Base-by-base conservation (phyloP, 2,329 filamentous ascomycete species). In the Diaporthe vexans region DNA sequence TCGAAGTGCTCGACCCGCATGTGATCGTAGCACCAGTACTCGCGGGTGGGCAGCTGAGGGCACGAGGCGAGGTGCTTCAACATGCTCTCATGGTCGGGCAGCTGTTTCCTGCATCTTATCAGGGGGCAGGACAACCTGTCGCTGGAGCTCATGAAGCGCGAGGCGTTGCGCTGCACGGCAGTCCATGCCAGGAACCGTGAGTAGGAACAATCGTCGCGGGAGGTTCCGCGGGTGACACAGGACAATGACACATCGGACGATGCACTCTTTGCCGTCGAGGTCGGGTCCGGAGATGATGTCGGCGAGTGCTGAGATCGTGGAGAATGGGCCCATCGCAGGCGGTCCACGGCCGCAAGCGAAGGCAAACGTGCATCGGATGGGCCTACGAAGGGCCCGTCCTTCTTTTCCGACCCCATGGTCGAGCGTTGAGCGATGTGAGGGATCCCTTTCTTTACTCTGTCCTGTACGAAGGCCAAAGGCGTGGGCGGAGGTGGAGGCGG, bases 21-120 rank as follows among this genome's bases (percentile, higher is more conserved):
- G 78, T 89, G 89, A 51, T 89, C 86, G 78, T 88, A 90, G 78
- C 88, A 91, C 83, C 87, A 86, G 77, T 90, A 90, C 82, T 90
- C 86, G 73, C 87, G 87, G 4, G 83, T 84, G 35, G 83, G 79
- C 43, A 90, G 84, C 78, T 87, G 83, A 40, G 83, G 81, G 78
- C 88, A 90, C 52, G 80, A 80, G 74, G 86, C 85, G 13, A 90
- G 81, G 76, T 90, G 89, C 77, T 84, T 85, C 67, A 90, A 83
- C 88, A 90, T 89, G 73, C 83, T 76, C 79, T 90, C 88, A 77
- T 90, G 88, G 79, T 85, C 84, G 21, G 83, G 79, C 78, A 89
- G 89, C 11, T 81, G 84, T 77, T 86, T 84, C 58, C 85, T 84
- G 79, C 88, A 91, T 52, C 84, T 84, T 52, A 89, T 78, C 75